Percentiles rank a stretch among this genome's conserved stretches.
phyloP scores from a whole-genome alignment of 805 yeast species.

The Sugiyamaella americana region DNA sequence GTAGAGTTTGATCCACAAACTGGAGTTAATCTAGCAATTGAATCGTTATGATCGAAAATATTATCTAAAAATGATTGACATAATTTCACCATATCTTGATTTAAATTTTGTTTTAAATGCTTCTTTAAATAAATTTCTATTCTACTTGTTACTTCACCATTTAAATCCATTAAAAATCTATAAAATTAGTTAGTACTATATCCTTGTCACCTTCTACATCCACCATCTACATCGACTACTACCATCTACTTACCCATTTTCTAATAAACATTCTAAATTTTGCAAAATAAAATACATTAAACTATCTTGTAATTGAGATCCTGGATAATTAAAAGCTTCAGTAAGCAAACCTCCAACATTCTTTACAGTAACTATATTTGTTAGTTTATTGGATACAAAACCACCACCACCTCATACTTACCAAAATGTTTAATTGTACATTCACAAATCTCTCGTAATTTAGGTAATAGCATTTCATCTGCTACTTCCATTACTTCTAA shows the following conservation, averaged over 20 bases:
- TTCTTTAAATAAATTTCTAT: constrained; percentile 13
- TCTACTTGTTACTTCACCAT: constrained; percentile 5
- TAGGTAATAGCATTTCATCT: constrained; percentile 57
- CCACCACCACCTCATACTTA: too few relatives aligned
- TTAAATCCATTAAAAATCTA: constrained; percentile 4
- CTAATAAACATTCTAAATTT: constrained; percentile 57
- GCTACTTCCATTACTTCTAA: constrained; percentile 55
- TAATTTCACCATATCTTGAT: constrained; percentile 6
- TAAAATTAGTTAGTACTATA: constrained; percentile 8
- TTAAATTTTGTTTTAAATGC: neutral
- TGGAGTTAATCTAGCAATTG: constrained; percentile 16
- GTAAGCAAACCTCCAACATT: constrained; percentile 53
- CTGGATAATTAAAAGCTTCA: constrained; percentile 47
- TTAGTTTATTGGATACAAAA: constrained; percentile 9
- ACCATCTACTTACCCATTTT: constrained; percentile 33
- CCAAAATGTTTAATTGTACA: constrained; percentile 40
- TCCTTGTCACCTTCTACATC: too few relatives aligned
- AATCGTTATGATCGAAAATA: constrained; percentile 28
- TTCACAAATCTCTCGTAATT: constrained; percentile 58
- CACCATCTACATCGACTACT: neutral
- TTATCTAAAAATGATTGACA: constrained; percentile 20
- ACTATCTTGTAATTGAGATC: constrained; percentile 49
- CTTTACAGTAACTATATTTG: constrained; percentile 35
- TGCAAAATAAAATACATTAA: constrained; percentile 64
- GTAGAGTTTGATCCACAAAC: constrained; percentile 12